Evolutionary conservation across 2,329 filamentous ascomycete genomes (phyloP).

Genomic region (Trichoderma cornu-damae): DNA sequence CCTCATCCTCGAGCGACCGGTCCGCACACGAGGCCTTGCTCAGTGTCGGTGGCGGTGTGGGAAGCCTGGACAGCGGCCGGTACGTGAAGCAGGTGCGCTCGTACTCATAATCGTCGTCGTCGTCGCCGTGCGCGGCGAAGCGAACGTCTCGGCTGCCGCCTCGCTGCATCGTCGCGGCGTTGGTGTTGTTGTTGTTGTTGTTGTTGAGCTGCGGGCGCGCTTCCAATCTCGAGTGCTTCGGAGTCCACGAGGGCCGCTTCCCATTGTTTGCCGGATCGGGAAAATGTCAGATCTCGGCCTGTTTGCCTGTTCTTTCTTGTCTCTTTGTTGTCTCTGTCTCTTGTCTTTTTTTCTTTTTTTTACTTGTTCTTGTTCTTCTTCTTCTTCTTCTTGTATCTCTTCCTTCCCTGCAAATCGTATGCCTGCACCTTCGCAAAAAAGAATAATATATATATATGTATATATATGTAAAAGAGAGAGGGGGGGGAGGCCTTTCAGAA

Average conservation of each 20-base stretch:
- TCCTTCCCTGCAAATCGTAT: too few relatives aligned
- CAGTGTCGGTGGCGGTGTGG: constrained; percentile 59
- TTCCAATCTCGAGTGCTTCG: constrained; percentile 2
- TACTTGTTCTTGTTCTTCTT: neutral
- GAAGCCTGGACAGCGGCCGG: constrained; percentile 61
- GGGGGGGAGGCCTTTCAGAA: too few relatives aligned
- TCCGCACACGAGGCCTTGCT: constrained; percentile 39
- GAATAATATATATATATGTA: too few relatives aligned
- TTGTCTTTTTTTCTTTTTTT: neutral
- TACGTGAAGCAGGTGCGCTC: constrained; percentile 58
- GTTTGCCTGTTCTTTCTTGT: neutral
- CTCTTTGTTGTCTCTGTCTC: neutral
- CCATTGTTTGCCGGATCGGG: constrained; percentile 11
- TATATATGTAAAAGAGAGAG: too few relatives aligned
- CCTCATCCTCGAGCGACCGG: constrained; percentile 44
- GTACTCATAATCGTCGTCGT: constrained; percentile 33
- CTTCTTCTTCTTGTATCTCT: neutral
- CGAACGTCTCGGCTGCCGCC: constrained; percentile 13
- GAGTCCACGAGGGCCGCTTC: constrained; percentile 1
- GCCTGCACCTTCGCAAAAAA: too few relatives aligned
- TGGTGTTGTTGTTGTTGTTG: too few relatives aligned
- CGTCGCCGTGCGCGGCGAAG: constrained; percentile 17
- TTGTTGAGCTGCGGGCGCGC: neutral
- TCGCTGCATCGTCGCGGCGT: constrained; percentile 12
- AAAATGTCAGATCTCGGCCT: neutral